These are phyloP conservation scores for Aspergillus melleus DNA, from an alignment of 2,329 filamentous ascomycete species.

Conservation along the genomic window DNA sequence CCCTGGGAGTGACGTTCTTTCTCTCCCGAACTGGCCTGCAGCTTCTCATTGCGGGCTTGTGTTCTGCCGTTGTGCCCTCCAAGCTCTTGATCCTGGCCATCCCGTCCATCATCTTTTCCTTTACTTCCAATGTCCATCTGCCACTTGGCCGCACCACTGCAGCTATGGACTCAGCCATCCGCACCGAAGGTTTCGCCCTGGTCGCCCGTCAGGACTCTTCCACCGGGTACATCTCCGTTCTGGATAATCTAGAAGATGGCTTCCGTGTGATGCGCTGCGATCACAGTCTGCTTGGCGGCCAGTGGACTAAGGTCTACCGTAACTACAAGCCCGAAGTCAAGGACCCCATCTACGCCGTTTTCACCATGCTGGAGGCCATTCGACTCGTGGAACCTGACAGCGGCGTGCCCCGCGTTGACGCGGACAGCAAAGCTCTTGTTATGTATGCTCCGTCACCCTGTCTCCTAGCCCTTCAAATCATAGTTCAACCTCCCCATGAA, in stretches of 20 bases:
- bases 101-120: slow-evolving; percentile 65
- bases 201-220: slow-evolving; percentile 80
- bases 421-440: slow-evolving; percentile 75
- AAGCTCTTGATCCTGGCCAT: slow-evolving; percentile 65
- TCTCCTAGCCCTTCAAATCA: not conserved
- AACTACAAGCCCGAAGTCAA: slow-evolving; percentile 59
- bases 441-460: slow-evolving; percentile 59
- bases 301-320: slow-evolving; percentile 67
- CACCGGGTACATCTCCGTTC: slow-evolving; percentile 88
- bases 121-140: slow-evolving; percentile 72
- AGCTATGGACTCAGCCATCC: slow-evolving; percentile 66
- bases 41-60: slow-evolving; percentile 63
- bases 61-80: slow-evolving; percentile 67
- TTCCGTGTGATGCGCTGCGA: slow-evolving; percentile 89
- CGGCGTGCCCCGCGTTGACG: slow-evolving; percentile 49
- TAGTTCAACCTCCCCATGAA: not conserved
- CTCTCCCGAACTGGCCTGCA: slow-evolving; percentile 74
- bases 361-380: slow-evolving; percentile 90
- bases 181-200: slow-evolving; percentile 67
- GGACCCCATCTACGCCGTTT: slow-evolving; percentile 95
- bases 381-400: slow-evolving; percentile 67
- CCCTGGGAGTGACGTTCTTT: slow-evolving; percentile 63
- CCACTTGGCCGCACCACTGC: slow-evolving; percentile 60
- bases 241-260: slow-evolving; percentile 69
- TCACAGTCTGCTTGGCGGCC: slow-evolving; percentile 88